A percentile compares a stretch with the other conserved stretches of the same genome.
phyloP scores from a whole-genome alignment of 2,329 filamentous ascomycete genomes.

The Clonostachys rosea region DNA sequence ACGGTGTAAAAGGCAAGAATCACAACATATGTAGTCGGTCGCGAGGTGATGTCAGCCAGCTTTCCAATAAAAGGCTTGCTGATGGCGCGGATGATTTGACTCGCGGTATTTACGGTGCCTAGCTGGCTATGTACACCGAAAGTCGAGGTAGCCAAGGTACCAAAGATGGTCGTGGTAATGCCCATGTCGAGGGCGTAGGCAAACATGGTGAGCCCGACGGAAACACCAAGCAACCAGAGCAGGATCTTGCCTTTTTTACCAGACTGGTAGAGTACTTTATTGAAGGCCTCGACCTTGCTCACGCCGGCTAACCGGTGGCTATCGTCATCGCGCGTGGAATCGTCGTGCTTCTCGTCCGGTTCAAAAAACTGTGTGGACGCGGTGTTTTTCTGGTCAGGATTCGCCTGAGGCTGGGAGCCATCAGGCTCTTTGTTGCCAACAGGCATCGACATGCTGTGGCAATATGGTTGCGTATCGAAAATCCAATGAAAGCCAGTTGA shows the following conservation, averaged over 20 bases:
- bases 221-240: conserved; percentile 26
- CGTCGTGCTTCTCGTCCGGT: too few relatives aligned
- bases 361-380: too few relatives aligned
- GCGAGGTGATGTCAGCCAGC: conserved; percentile 28
- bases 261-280: conserved; percentile 30
- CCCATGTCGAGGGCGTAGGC: conserved; percentile 29
- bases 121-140: conserved; percentile 23
- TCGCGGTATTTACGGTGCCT: conserved; percentile 21
- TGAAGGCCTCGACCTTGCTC: conserved; percentile 28
- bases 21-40: conserved; percentile 30
- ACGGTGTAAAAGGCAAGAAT: conserved; percentile 29
- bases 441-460: too few relatives aligned
- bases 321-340: too few relatives aligned
- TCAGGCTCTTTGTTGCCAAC: too few relatives aligned
- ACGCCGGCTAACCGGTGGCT: conserved; percentile 15
- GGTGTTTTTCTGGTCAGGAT: too few relatives aligned
- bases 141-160: conserved; percentile 23
- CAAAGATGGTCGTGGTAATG: conserved; percentile 25
- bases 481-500: too few relatives aligned
- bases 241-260: conserved; percentile 22
- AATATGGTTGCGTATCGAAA: too few relatives aligned
- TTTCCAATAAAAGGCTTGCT: conserved; percentile 32
- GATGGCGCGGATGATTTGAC: conserved; percentile 28
- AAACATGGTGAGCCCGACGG: conserved; percentile 28
- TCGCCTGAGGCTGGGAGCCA: too few relatives aligned